Evolutionary conservation across 345 rosid genomes (phyloP).

Genomic region (Psidium friedrichsthalianum): DNA sequence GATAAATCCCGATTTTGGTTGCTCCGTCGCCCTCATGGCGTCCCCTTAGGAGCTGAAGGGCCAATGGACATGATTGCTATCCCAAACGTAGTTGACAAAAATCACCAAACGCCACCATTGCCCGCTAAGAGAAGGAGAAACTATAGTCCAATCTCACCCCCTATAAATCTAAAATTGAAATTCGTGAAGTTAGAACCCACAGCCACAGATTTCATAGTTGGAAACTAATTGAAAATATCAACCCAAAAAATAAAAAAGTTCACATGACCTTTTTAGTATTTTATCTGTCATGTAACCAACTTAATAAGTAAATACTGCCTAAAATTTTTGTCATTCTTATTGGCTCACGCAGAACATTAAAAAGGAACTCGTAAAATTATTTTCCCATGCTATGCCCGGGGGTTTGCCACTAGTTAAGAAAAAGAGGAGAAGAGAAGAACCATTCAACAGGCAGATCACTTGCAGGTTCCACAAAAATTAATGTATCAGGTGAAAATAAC

Average conservation of each 20-base stretch:
- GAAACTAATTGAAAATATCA: not conserved
- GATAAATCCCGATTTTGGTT: not conserved
- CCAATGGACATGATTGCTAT: not conserved
- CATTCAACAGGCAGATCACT: not conserved
- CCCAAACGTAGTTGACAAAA: not conserved
- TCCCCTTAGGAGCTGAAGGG: not conserved
- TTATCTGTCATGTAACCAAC: not conserved
- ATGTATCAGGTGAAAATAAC: not conserved
- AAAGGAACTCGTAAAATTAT: not conserved
- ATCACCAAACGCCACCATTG: not conserved
- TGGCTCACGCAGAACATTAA: not conserved
- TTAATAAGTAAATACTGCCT: not conserved
- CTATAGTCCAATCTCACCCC: not conserved
- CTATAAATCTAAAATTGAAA: not conserved
- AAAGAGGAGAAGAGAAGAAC: not conserved
- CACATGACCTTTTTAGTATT: not conserved
- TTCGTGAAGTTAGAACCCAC: not conserved
- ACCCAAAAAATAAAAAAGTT: not conserved
- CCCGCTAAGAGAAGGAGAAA: not conserved
- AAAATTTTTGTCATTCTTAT: not conserved
- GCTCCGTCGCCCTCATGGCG: not conserved
- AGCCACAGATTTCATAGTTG: not conserved
- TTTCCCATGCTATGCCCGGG: not conserved
- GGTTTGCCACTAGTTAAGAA: not conserved
- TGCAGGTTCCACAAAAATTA: not conserved